Evolutionary conservation across 768 basidiomycete species (phyloP).

Genomic region (Pleurotus pulmonarius): DNA sequence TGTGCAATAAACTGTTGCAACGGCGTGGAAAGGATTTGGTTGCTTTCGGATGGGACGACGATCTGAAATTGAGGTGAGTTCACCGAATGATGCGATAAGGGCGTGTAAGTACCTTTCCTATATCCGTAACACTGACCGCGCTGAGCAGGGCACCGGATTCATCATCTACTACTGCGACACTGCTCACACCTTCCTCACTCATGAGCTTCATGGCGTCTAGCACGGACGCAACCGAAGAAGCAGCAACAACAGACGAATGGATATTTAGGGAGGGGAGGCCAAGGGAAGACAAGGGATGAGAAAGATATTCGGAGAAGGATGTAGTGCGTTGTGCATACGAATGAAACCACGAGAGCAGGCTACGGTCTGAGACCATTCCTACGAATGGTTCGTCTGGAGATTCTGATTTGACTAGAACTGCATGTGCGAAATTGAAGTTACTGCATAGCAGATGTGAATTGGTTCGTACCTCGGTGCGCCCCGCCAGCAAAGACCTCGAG

Average conservation of each 20-base stretch:
- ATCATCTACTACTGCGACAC: constrained; percentile 72
- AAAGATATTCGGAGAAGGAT: constrained; percentile 43
- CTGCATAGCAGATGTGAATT: not conserved
- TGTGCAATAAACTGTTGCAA: constrained; percentile 65
- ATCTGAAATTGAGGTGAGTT: constrained; percentile 36
- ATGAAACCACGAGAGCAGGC: constrained; percentile 68
- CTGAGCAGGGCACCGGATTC: constrained; percentile 60
- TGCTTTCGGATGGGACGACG: constrained; percentile 78
- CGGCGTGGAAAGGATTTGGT: constrained; percentile 67
- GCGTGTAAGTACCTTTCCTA: constrained; percentile 57
- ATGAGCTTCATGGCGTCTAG: constrained; percentile 82
- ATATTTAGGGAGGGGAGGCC: constrained; percentile 65
- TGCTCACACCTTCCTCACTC: constrained; percentile 85
- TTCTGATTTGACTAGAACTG: constrained; percentile 55
- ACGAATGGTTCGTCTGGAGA: constrained; percentile 43
- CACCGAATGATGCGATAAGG: not conserved
- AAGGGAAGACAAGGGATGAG: constrained; percentile 51
- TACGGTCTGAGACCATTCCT: constrained; percentile 74
- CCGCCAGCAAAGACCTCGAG: constrained; percentile 67
- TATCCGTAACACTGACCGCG: constrained; percentile 79
- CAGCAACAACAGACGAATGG: constrained; percentile 58
- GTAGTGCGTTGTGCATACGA: constrained; percentile 43
- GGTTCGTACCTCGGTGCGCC: constrained; percentile 58
- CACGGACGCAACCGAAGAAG: constrained; percentile 57
- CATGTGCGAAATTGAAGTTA: not conserved